Evolutionary conservation across 2,329 filamentous ascomycete genomes (phyloP).

Genomic region (Stromatinia cepivora): DNA sequence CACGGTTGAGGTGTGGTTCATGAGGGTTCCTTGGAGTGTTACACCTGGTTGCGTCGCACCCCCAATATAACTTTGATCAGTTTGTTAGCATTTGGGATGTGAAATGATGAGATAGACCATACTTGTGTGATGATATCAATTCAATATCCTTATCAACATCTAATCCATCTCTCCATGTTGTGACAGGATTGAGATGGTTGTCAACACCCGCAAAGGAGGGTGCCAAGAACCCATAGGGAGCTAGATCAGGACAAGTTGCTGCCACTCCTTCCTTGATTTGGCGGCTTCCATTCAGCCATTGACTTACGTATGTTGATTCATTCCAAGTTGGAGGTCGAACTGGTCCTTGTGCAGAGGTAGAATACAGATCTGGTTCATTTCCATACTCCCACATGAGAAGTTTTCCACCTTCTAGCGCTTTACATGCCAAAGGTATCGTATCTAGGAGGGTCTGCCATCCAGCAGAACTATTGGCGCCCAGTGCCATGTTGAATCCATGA

Average conservation of each 20-base stretch:
- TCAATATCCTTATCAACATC: conserved; percentile 51
- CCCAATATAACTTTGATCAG: conserved; percentile 56
- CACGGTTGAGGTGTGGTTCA: conserved; percentile 61
- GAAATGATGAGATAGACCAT: conserved; percentile 31
- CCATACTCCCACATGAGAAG: conserved; percentile 62
- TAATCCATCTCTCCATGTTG: conserved; percentile 55
- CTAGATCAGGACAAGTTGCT: conserved; percentile 52
- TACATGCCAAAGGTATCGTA: conserved; percentile 58
- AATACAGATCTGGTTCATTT: conserved; percentile 63
- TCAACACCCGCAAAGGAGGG: conserved; percentile 57
- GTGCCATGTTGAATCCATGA: conserved; percentile 61
- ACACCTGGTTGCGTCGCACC: conserved; percentile 60
- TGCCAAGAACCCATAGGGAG: conserved; percentile 53
- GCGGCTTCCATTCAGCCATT: conserved; percentile 58
- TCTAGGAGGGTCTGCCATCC: conserved; percentile 54
- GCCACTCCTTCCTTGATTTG: conserved; percentile 50
- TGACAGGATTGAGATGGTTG: conserved; percentile 53
- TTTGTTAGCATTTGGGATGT: conserved; percentile 16
- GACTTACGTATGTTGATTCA: conserved; percentile 54
- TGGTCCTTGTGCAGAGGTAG: conserved; percentile 51
- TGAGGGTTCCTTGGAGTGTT: conserved; percentile 60
- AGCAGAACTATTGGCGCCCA: conserved; percentile 51
- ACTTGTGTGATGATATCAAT: conserved; percentile 62
- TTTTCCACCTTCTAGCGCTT: conserved; percentile 52
- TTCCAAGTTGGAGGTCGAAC: conserved; percentile 55